Evolutionary conservation across 805 yeast species (phyloP), one percentile per base, ranked within the genome.

Genomic region (Hanseniaspora vineae): DNA sequence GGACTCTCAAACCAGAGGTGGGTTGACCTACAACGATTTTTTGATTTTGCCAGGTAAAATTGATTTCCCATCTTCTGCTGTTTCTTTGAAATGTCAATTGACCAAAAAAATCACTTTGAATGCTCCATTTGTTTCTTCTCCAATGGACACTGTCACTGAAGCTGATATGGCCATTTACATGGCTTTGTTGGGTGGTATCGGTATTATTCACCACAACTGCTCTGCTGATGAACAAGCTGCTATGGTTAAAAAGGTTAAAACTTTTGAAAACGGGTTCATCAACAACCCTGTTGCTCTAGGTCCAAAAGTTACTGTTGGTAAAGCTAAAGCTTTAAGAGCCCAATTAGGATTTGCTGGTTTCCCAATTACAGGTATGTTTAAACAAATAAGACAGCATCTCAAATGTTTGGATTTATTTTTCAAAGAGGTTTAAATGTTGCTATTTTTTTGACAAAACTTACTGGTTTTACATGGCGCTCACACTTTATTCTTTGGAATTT

Each of bases 101-200:
- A 90, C 98, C 63, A 89, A 84, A 73, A 84, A 82, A 62, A 92
- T 92, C 73, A 69, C 92, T 48, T 75, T 92, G 69, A 88, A 84
- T 73, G 73, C 96, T 44, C 98, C 98, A 50, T 87, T 92, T 57
- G 90, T 92, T 51, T 90, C 97, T 18, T 87, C 97, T 60, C 98
- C 98, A 58, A 92, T 92, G 98, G 98, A 92, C 71, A 92, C 98
- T 45, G 98, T 92, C 56, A 92, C 98, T 50, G 98, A 92, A 75
- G 71, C 88, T 53, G 85, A 81, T 51, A 92, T 92, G 98, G 98
- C 98, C 55, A 90, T 92, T 59, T 81, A 88, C 71, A 89, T 92
- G 97, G 97, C 98, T 57, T 78, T 92, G 56, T 77, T 89, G 59
- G 98, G 98, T 67, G 98, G 98, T 70, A 87, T 92, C 67, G 98